phyloP scores from a whole-genome alignment of 2,329 filamentous ascomycete genomes.

The Fusarium sp. region DNA sequence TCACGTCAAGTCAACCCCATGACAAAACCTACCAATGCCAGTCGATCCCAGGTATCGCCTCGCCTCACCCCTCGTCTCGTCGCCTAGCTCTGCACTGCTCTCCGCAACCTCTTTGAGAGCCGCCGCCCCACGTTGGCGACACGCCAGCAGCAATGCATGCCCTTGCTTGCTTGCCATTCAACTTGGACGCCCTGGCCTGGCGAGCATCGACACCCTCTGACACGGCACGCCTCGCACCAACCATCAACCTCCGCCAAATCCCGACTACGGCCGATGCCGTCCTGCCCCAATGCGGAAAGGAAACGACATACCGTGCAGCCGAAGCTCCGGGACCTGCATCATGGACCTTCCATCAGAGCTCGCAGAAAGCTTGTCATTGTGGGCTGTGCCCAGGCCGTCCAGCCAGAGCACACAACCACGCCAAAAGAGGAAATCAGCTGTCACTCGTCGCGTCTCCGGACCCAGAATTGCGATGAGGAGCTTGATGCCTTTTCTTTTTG shows the following conservation, averaged over 20 bases:
- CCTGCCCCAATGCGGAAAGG: slow-evolving; percentile 45
- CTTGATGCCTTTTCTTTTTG: neutral
- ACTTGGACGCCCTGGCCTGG: neutral
- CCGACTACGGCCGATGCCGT: slow-evolving; percentile 36
- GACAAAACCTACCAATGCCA: slow-evolving; percentile 7
- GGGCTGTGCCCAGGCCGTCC: slow-evolving; percentile 21
- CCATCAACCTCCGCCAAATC: slow-evolving; percentile 7
- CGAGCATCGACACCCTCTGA: neutral
- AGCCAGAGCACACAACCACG: slow-evolving; percentile 38
- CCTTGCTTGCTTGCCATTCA: neutral
- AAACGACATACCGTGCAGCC: slow-evolving; percentile 47
- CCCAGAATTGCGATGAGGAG: slow-evolving; percentile 22
- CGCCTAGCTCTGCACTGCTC: neutral
- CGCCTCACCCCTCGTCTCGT: neutral
- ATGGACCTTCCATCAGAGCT: slow-evolving; percentile 28
- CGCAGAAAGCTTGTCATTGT: slow-evolving; percentile 40
- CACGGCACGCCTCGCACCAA: neutral
- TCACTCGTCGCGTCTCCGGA: slow-evolving; percentile 19
- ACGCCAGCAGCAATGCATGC: neutral
- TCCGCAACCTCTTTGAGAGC: neutral
- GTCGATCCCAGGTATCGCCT: slow-evolving; percentile 16
- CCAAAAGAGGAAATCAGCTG: slow-evolving; percentile 45
- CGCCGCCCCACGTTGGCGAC: slow-evolving; percentile 25
- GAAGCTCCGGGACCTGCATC: slow-evolving; percentile 41
- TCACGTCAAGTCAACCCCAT: slow-evolving; percentile 19